Evolutionary conservation across 83 land plant genomes (phyloP).

Genomic region (Thuja plicata): DNA sequence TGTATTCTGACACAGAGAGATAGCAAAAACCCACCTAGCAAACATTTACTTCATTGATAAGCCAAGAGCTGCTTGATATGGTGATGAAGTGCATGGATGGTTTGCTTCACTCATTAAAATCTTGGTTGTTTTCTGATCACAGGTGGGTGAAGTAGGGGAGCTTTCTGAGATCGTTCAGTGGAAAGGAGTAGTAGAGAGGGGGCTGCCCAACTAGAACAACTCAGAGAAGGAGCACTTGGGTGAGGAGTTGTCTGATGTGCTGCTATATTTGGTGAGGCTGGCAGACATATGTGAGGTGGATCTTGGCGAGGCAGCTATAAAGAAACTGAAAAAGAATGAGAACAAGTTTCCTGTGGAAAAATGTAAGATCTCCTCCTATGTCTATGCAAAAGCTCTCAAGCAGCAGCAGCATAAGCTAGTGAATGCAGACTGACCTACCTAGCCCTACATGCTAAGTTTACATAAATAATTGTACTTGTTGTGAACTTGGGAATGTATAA

Average conservation of each 20-base stretch:
- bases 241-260: slow-evolving; percentile 47
- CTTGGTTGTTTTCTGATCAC: not conserved
- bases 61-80: not conserved
- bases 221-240: slow-evolving; percentile 50
- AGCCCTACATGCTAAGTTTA: not conserved
- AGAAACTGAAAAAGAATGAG: slow-evolving; percentile 34
- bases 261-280: slow-evolving; percentile 36
- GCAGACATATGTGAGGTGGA: slow-evolving; percentile 47
- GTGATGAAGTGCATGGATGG: not conserved
- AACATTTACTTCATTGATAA: not conserved
- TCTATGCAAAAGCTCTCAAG: not conserved
- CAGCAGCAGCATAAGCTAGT: not conserved
- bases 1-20: not conserved
- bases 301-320: slow-evolving; percentile 28
- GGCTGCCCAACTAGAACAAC: slow-evolving; percentile 41
- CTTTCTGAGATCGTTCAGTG: slow-evolving; percentile 33
- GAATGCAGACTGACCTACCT: not conserved
- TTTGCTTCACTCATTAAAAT: not conserved
- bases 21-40: not conserved
- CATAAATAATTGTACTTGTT: not conserved
- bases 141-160: slow-evolving; percentile 35
- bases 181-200: slow-evolving; percentile 31
- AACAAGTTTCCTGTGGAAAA: slow-evolving; percentile 34
- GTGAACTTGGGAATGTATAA: not conserved
- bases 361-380: not conserved